Evolutionary conservation across 2,329 filamentous ascomycete genomes (phyloP).

Genomic region (Fusarium sarcochroum): DNA sequence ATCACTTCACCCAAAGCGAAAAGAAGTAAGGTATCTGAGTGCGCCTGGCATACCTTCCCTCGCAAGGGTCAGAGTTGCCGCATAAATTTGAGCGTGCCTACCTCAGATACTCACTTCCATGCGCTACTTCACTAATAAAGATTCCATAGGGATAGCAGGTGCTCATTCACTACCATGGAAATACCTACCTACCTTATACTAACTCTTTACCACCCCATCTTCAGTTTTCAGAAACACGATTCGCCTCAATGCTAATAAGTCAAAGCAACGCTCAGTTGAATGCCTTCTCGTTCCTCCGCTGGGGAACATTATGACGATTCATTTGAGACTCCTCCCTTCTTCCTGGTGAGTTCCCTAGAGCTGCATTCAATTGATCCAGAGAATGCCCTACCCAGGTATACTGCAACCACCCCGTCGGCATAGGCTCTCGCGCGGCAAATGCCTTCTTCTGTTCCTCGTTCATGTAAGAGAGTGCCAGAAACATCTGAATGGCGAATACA

Average conservation of each 20-base stretch:
- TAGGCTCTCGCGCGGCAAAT: slow-evolving; percentile 10
- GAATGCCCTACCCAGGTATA: slow-evolving; percentile 41
- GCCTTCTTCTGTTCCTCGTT: slow-evolving; percentile 8
- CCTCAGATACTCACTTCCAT: too few relatives aligned
- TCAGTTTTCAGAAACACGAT: too few relatives aligned
- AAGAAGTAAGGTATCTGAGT: too few relatives aligned
- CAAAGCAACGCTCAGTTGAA: slow-evolving; percentile 15
- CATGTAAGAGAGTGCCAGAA: slow-evolving; percentile 31
- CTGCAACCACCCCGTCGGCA: slow-evolving; percentile 25
- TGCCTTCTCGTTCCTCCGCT: slow-evolving; percentile 17
- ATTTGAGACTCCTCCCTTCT: slow-evolving; percentile 21
- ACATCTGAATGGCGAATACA: slow-evolving; percentile 27
- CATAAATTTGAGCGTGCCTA: too few relatives aligned
- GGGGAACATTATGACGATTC: slow-evolving; percentile 26
- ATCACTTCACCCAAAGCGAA: too few relatives aligned
- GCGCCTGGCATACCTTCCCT: too few relatives aligned
- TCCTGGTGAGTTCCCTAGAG: slow-evolving; percentile 12
- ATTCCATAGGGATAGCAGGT: too few relatives aligned
- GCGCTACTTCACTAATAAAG: too few relatives aligned
- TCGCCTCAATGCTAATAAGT: neutral
- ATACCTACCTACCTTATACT: too few relatives aligned
- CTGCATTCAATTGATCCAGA: slow-evolving; percentile 36
- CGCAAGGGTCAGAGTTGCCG: too few relatives aligned
- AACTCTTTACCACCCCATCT: too few relatives aligned
- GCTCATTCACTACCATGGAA: too few relatives aligned